Evolutionary conservation across 1,284 basidiomycete species (phyloP).

Genomic region (Meira nashicola): DNA sequence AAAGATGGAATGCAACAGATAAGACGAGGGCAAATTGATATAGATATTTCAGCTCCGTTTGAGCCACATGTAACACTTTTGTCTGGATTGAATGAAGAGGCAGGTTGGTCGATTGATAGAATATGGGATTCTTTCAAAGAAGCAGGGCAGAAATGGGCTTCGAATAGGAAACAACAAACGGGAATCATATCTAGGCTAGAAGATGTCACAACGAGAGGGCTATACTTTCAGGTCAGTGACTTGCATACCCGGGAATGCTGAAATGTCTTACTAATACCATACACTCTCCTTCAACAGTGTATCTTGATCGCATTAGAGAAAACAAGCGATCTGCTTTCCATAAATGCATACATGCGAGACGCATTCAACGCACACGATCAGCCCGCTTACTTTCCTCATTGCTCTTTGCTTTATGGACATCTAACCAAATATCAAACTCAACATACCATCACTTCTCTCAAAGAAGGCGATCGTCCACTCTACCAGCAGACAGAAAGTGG

Average conservation of each 20-base stretch:
- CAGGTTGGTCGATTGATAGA: background rate
- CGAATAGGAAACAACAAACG: background rate
- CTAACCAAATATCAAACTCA: background rate
- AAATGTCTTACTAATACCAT: background rate
- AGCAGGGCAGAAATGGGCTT: background rate
- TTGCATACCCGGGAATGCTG: background rate
- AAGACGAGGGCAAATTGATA: background rate
- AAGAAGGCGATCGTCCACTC: background rate
- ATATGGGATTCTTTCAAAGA: background rate
- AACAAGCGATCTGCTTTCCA: background rate
- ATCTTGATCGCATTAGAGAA: constrained; percentile 3
- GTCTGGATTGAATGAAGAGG: background rate
- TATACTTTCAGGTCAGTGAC: constrained; percentile 9
- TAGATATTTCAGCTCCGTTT: background rate
- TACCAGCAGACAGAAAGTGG: background rate
- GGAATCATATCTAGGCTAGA: background rate
- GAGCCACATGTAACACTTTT: constrained; percentile 3
- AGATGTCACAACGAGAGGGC: constrained; percentile 4
- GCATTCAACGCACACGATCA: constrained; percentile 6
- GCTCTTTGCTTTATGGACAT: constrained; percentile 5
- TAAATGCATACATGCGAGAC: constrained; percentile 1
- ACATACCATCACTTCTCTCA: background rate
- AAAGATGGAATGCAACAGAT: background rate
- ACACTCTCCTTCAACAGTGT: background rate
- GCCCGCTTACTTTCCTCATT: constrained; percentile 9